Conservation (phyloP, 805 yeast species). For the Hemisphaericaspora nanyangensis region DNA sequence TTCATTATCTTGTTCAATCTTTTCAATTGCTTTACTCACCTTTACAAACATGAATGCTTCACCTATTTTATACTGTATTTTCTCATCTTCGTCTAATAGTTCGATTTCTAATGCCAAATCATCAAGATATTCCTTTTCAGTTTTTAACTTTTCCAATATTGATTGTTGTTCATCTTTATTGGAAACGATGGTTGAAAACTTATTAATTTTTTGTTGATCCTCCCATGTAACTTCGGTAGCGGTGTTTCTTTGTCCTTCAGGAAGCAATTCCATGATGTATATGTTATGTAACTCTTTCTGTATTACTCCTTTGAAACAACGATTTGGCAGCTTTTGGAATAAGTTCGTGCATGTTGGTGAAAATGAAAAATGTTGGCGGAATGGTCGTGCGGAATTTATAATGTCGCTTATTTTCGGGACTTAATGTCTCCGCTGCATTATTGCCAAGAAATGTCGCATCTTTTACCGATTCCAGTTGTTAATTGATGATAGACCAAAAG, state of each 20-base stretch:
- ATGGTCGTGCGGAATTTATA: no score
- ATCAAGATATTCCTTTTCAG: slow-evolving; percentile 83
- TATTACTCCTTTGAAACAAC: not conserved
- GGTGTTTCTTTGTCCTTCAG: slow-evolving; percentile 52
- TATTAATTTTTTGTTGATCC: slow-evolving; percentile 87
- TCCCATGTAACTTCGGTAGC: slow-evolving; percentile 65
- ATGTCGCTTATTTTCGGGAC: no score
- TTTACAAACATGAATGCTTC: slow-evolving; percentile 70
- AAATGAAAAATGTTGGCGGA: no score
- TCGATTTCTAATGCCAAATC: slow-evolving; percentile 85
- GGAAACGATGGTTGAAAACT: slow-evolving; percentile 77
- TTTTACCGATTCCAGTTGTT: no score
- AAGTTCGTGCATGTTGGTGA: no score
- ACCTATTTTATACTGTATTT: slow-evolving; percentile 75
- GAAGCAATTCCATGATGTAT: slow-evolving; percentile 42
- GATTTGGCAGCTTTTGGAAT: not conserved
- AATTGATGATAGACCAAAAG: no score
- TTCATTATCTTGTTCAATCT: slow-evolving; percentile 61
- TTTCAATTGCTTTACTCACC: slow-evolving; percentile 62
- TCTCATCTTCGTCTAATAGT: slow-evolving; percentile 71
- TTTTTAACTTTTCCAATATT: slow-evolving; percentile 45
- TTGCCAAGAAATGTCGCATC: no score
- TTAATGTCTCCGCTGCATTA: no score
- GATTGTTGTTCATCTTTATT: slow-evolving; percentile 58
- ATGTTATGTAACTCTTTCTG: not conserved